Conservation (phyloP, 768 basidiomycete genomes). For the Pseudohyphozyma bogoriensis region DNA sequence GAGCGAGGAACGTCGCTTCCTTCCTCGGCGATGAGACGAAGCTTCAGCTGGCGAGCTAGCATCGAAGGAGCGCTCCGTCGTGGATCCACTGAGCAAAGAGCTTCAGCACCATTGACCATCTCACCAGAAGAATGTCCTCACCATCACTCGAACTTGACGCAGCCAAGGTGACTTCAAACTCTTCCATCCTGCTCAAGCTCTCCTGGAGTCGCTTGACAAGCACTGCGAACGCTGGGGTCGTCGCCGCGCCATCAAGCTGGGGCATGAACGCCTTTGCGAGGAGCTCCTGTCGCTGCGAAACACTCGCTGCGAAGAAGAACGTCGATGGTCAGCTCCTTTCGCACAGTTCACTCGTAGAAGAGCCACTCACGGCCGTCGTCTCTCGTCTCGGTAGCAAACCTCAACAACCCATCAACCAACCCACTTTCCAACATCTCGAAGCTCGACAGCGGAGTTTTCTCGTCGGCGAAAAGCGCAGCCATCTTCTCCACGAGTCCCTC, state of each 20-base stretch:
- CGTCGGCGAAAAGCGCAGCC: constrained; percentile 65
- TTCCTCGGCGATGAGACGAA: constrained; percentile 79
- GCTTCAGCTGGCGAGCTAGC: constrained; percentile 81
- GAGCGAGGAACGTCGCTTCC: constrained; percentile 80
- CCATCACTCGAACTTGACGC: constrained; percentile 47
- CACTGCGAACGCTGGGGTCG: constrained; percentile 55
- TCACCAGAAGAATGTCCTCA: constrained; percentile 35
- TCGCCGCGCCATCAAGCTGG: constrained; percentile 44
- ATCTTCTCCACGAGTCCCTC: constrained; percentile 57
- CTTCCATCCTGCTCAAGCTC: constrained; percentile 86
- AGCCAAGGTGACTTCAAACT: constrained; percentile 81
- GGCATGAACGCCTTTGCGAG: constrained; percentile 66
- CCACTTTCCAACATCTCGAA: constrained; percentile 94
- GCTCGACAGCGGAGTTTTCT: constrained; percentile 62
- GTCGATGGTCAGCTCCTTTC: no score
- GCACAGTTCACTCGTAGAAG: no score
- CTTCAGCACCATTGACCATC: neutral
- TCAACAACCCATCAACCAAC: constrained; percentile 73
- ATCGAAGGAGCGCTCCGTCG: constrained; percentile 72
- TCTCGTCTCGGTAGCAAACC: constrained; percentile 54
- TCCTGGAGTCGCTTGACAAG: constrained; percentile 95
- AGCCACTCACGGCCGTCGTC: constrained; percentile 19
- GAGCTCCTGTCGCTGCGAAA: constrained; percentile 60
- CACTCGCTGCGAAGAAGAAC: constrained; percentile 50
- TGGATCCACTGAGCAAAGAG: constrained; percentile 49